Percentiles rank a stretch among this genome's conserved stretches.
phyloP scores from a whole-genome alignment of 352 stramenopile species.

The Phytophthora fragariaefolia region DNA sequence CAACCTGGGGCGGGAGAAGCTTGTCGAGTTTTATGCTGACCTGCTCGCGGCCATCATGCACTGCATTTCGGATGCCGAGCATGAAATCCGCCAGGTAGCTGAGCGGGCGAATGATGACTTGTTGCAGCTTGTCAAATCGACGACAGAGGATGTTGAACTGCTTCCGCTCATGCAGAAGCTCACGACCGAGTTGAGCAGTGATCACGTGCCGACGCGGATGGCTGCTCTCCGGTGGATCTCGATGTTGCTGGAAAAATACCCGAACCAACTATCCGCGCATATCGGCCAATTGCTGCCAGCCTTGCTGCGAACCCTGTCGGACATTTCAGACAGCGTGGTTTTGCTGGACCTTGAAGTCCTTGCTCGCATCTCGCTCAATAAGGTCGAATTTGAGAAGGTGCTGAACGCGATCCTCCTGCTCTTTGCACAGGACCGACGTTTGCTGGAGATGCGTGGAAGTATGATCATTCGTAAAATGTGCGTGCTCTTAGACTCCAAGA shows the following conservation, averaged over 20 bases:
- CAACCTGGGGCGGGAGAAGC: slow-evolving; percentile 93
- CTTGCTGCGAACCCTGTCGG: slow-evolving; percentile 96
- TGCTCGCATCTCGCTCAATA: slow-evolving; percentile 94
- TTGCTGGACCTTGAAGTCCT: slow-evolving; percentile 97
- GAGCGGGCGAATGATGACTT: slow-evolving; percentile 97
- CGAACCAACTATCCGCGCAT: slow-evolving; percentile 92
- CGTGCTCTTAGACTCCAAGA: slow-evolving; percentile 97
- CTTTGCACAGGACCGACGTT: slow-evolving; percentile 89
- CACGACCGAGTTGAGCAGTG: slow-evolving; percentile 93
- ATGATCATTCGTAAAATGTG: slow-evolving; percentile 99
- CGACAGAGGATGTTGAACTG: slow-evolving; percentile 90
- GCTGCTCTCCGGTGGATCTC: slow-evolving; percentile 96
- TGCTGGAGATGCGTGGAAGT: slow-evolving; percentile 95
- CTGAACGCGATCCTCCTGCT: slow-evolving; percentile 96
- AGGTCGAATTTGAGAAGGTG: slow-evolving; percentile 92
- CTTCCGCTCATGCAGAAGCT: slow-evolving; percentile 95
- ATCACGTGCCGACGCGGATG: slow-evolving; percentile 98
- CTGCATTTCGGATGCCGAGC: slow-evolving; percentile 97
- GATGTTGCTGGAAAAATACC: slow-evolving; percentile 98
- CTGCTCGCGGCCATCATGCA: slow-evolving; percentile 97
- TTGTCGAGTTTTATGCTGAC: slow-evolving; percentile 96
- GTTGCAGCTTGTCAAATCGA: slow-evolving; percentile 95
- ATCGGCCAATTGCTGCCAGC: slow-evolving; percentile 94
- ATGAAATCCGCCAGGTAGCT: slow-evolving; percentile 96
- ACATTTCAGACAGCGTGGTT: slow-evolving; percentile 97